phyloP scores from a whole-genome alignment of 2,329 filamentous ascomycete genomes.

The Aspergillus costaricaensis region DNA sequence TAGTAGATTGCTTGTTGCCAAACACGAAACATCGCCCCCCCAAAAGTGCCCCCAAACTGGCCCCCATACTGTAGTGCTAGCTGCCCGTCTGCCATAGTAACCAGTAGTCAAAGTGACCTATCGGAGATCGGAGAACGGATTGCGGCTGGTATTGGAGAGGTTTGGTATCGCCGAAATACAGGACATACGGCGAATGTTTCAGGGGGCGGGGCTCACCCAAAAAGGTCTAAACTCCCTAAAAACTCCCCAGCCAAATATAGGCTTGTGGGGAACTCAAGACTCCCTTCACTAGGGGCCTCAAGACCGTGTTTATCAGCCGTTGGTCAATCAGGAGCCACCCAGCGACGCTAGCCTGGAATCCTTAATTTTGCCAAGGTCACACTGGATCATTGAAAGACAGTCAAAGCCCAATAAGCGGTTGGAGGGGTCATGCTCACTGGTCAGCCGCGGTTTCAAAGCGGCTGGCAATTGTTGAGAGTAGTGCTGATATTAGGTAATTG shows the following conservation, averaged over 20 bases:
- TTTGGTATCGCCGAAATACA: neutral
- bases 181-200: conserved; percentile 14
- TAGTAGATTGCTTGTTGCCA: neutral
- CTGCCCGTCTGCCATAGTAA: neutral
- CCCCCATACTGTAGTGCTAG: neutral
- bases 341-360: conserved; percentile 18
- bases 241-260: conserved; percentile 25
- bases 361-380: conserved; percentile 21
- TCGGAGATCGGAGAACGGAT: neutral
- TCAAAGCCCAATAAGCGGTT: conserved; percentile 3
- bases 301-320: conserved; percentile 22
- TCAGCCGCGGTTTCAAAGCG: conserved; percentile 16
- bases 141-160: neutral
- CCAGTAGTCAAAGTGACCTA: neutral
- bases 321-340: conserved; percentile 20
- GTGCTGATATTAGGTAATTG: conserved; percentile 1
- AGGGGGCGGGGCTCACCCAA: conserved; percentile 23
- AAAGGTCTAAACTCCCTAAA: conserved; percentile 1
- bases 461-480: conserved; percentile 2
- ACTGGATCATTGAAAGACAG: neutral
- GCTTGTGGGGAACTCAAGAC: conserved; percentile 15
- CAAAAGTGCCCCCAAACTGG: neutral
- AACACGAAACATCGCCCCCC: neutral
- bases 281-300: conserved; percentile 3
- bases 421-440: conserved; percentile 7